Base-by-base conservation (phyloP, 768 basidiomycete genomes). In the Leccinum olivaceopallidum region DNA sequence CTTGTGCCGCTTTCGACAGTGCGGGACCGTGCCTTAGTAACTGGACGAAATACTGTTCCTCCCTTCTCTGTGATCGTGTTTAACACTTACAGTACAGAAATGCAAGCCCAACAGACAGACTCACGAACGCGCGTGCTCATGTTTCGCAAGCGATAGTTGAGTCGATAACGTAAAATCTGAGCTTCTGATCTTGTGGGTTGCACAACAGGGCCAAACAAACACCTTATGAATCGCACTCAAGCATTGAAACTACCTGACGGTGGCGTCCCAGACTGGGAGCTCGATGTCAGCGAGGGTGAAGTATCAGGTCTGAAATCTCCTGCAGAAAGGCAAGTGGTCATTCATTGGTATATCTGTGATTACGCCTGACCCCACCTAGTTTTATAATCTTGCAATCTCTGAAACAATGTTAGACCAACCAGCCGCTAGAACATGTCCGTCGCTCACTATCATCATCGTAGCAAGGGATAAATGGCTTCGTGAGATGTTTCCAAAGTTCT, bases 401-500 rank as follows among this genome's bases (percentile, higher is more conserved):
- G 56, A 84, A 81, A 64, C 90, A 90, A 81, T 92, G 89, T 87
- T 58, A 63, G 54, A 56, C 30, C 58, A 65, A 22, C 37, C 55
- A 61, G 22, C 59, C 62, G 55, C 59, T 56, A 58, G 42, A 53
- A 22, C 60, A 60, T 60, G 37, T 60, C 60, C 24, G 42, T 63
- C 61, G 62, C 58, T 65, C 62, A 63, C 64, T 28, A 39, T 52
- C 54, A 54, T 58, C 55, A 57, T 55, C 64, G 49, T 65, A 91
- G 90, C 90, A 30, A 82, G 90, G 44, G 84, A 90, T 26, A 83
- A 81, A 71, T 91, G 89, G 88, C 74, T 92, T 16, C 77, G 80
- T 24, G 70, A 75, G 14, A 82, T 80, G 16, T 90, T 92, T 63
- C 85, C 86, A 26, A 88, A 84, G 67, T 92, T 91, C 69, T 88